phyloP scores from a whole-genome alignment of 306 rosid genomes.

The Sesbania bispinosa region DNA sequence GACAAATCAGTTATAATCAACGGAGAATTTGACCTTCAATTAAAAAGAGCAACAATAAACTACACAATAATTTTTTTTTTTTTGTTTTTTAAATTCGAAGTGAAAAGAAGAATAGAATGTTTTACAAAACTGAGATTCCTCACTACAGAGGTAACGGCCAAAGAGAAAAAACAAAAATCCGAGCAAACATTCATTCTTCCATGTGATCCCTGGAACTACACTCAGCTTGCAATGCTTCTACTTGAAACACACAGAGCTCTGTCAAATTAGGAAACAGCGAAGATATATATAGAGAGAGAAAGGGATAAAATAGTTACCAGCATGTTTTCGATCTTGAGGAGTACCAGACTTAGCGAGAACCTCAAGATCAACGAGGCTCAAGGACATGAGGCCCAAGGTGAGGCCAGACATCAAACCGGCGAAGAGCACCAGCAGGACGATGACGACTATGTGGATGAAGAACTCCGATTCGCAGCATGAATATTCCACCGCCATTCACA shows the following conservation, averaged over 20 bases:
- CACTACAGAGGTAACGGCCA: background rate
- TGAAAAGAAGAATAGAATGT: background rate
- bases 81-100: too few relatives aligned
- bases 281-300: background rate
- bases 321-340: constrained; percentile 44
- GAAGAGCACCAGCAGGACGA: constrained; percentile 28
- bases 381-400: constrained; percentile 46
- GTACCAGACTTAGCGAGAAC: constrained; percentile 46
- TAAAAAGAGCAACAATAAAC: too few relatives aligned
- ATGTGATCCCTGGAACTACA: background rate
- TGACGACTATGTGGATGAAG: constrained; percentile 24
- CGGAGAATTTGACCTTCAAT: background rate
- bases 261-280: too few relatives aligned
- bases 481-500: constrained; percentile 38
- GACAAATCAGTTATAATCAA: background rate
- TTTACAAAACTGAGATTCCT: background rate
- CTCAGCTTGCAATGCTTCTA: background rate
- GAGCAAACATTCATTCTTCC: background rate
- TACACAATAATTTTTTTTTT: too few relatives aligned
- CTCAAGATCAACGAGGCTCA: constrained; percentile 49
- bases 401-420: constrained; percentile 50
- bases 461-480: constrained; percentile 37
- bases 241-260: background rate
- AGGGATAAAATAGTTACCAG: constrained; percentile 16
- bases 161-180: background rate